Conservation (phyloP, 352 stramenopile species). For the Globisporangium sylvaticum region DNA sequence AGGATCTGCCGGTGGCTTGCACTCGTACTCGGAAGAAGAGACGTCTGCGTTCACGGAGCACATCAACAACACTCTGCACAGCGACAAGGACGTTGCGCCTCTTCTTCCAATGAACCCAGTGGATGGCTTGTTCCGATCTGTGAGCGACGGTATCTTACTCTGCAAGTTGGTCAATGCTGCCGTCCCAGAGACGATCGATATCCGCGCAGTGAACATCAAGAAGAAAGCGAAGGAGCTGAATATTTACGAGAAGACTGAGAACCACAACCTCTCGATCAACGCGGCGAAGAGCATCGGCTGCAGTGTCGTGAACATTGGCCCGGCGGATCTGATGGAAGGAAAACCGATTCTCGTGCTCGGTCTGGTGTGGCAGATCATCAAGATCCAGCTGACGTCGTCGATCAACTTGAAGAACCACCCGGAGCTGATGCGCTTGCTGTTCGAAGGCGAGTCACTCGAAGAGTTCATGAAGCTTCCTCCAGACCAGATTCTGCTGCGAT, state of each 20-base stretch:
- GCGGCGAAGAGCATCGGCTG: slow-evolving; percentile 91
- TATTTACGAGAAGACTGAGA: slow-evolving; percentile 87
- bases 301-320: slow-evolving; percentile 92
- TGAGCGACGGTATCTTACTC: slow-evolving; percentile 85
- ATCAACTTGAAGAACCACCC: slow-evolving; percentile 93
- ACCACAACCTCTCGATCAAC: slow-evolving; percentile 93
- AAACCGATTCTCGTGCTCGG: slow-evolving; percentile 89
- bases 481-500: slow-evolving; percentile 90
- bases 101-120: slow-evolving; percentile 78
- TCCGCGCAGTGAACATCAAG: slow-evolving; percentile 82
- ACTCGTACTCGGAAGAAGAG: slow-evolving; percentile 91
- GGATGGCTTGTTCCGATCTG: slow-evolving; percentile 74
- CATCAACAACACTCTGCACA: slow-evolving; percentile 87
- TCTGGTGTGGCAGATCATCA: slow-evolving; percentile 93
- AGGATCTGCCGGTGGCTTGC: slow-evolving; percentile 64
- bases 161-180: slow-evolving; percentile 92
- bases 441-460: slow-evolving; percentile 86
- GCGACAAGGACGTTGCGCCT: slow-evolving; percentile 57
- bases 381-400: slow-evolving; percentile 89
- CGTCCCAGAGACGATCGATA: slow-evolving; percentile 90
- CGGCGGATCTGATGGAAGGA: slow-evolving; percentile 76
- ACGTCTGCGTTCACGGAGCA: slow-evolving; percentile 89
- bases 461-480: slow-evolving; percentile 89
- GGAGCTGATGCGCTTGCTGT: slow-evolving; percentile 82
- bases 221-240: slow-evolving; percentile 81